These are phyloP conservation scores for Microsporum audouinii DNA, from an alignment of 2,329 filamentous ascomycete species.

Conservation along the genomic window DNA sequence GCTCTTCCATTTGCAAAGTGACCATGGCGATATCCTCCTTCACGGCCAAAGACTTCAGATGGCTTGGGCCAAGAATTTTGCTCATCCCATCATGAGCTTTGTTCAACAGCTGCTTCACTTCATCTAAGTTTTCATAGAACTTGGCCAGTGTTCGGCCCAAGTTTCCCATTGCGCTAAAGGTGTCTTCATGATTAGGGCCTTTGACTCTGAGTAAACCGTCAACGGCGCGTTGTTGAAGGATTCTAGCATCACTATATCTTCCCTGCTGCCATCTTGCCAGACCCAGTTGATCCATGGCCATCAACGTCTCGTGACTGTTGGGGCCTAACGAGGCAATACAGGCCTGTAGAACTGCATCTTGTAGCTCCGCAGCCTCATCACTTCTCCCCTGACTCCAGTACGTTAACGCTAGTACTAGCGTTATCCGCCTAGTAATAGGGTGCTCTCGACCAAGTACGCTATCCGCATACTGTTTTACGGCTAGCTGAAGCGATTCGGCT, in stretches of 20 bases:
- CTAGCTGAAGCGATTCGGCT: constrained; percentile 9
- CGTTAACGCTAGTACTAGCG: constrained; percentile 10
- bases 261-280: constrained; percentile 11
- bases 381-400: constrained; percentile 11
- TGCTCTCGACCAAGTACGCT: constrained; percentile 9
- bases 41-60: constrained; percentile 17
- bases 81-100: constrained; percentile 11
- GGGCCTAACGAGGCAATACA: constrained; percentile 13
- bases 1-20: constrained; percentile 8
- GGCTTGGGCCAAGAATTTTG: constrained; percentile 15
- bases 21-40: constrained; percentile 16
- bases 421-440: constrained; percentile 8
- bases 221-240: constrained; percentile 15
- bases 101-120: constrained; percentile 15
- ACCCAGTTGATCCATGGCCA: constrained; percentile 23
- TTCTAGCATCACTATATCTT: constrained; percentile 11
- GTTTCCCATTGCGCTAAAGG: constrained; percentile 24
- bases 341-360: constrained; percentile 12
- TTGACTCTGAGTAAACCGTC: constrained; percentile 16
- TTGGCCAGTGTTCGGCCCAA: constrained; percentile 14
- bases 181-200: constrained; percentile 27
- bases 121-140: constrained; percentile 6
- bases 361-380: constrained; percentile 13
- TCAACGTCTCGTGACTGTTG: constrained; percentile 21
- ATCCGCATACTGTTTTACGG: constrained; percentile 5